Percentiles rank a stretch among this genome's conserved stretches.
Conservation (phyloP, 2,329 filamentous ascomycete species). For the Dactylellina sp. region DNA sequence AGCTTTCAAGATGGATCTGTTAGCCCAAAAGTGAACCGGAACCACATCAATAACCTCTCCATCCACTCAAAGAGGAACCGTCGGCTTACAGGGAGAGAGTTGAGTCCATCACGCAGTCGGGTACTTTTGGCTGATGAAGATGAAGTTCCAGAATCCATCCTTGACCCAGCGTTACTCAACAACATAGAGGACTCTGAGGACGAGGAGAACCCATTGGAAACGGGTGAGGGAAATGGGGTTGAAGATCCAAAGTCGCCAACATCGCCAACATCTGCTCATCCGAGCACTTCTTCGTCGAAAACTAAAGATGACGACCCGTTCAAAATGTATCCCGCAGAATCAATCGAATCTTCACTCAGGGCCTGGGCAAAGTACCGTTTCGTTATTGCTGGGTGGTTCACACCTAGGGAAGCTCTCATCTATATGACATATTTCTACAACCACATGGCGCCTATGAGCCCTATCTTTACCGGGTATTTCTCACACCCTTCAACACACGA, state of each 20-base stretch:
- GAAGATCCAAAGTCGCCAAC: conserved; percentile 29
- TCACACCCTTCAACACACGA: conserved; percentile 74
- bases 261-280: conserved; percentile 42
- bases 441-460: conserved; percentile 89
- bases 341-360: conserved; percentile 70
- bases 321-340: conserved; percentile 65
- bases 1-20: conserved; percentile 56
- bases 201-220: conserved; percentile 39
- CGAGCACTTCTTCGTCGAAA: conserved; percentile 46
- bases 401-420: conserved; percentile 87
- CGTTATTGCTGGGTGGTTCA: conserved; percentile 97
- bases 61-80: conserved; percentile 54
- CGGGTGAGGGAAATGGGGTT: conserved; percentile 16
- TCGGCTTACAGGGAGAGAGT: conserved; percentile 51
- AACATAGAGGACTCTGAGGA: conserved; percentile 47
- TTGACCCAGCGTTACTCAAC: conserved; percentile 41
- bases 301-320: conserved; percentile 53
- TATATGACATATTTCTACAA: conserved; percentile 98
- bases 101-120: conserved; percentile 54
- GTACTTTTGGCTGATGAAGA: conserved; percentile 57
- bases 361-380: conserved; percentile 95
- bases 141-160: conserved; percentile 56
- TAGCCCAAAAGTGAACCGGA: conserved; percentile 54
- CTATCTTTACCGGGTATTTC: conserved; percentile 80
- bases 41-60: conserved; percentile 56